phyloP scores from a whole-genome alignment of 2,329 filamentous ascomycete genomes.

The Rhynchosporium graminicola region DNA sequence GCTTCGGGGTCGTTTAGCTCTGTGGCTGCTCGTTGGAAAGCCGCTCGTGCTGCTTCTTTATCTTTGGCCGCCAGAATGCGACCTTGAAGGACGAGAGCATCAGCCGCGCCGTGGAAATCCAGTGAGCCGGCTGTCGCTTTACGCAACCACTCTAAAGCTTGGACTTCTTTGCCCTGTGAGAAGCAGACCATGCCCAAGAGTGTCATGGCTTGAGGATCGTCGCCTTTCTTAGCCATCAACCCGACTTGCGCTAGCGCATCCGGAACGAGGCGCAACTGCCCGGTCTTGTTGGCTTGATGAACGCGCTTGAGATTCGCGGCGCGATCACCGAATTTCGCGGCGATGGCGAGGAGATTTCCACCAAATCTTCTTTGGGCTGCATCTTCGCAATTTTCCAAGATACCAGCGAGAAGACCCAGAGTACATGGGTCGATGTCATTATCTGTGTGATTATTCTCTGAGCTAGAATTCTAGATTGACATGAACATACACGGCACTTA shows the following conservation, averaged over 20 bases:
- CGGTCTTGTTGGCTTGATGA: constrained; percentile 21
- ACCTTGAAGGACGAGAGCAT: constrained; percentile 34
- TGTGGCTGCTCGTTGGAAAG: constrained; percentile 37
- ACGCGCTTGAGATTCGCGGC: constrained; percentile 35
- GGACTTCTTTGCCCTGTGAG: constrained; percentile 21
- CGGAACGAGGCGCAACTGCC: constrained; percentile 17
- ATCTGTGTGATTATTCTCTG: constrained; percentile 22
- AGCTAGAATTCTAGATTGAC: neutral
- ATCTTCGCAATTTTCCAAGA: constrained; percentile 30
- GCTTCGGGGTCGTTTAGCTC: constrained; percentile 37
- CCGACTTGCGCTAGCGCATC: constrained; percentile 28
- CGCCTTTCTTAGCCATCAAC: constrained; percentile 32
- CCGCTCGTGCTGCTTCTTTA: constrained; percentile 27
- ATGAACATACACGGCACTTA: constrained; percentile 13
- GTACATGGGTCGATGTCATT: constrained; percentile 31
- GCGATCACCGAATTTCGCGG: constrained; percentile 36
- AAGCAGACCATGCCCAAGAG: constrained; percentile 36
- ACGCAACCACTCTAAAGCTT: constrained; percentile 35
- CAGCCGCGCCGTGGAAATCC: constrained; percentile 34
- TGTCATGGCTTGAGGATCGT: constrained; percentile 37
- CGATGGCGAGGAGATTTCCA: constrained; percentile 31
- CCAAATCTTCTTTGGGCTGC: constrained; percentile 30
- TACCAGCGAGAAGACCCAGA: constrained; percentile 31
- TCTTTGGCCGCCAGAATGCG: constrained; percentile 28
- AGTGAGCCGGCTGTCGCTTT: constrained; percentile 29